A percentile compares a stretch with the other conserved stretches of the same genome.
Conservation (phyloP, 2,329 filamentous ascomycete genomes). For the Aspergillus neotritici region DNA sequence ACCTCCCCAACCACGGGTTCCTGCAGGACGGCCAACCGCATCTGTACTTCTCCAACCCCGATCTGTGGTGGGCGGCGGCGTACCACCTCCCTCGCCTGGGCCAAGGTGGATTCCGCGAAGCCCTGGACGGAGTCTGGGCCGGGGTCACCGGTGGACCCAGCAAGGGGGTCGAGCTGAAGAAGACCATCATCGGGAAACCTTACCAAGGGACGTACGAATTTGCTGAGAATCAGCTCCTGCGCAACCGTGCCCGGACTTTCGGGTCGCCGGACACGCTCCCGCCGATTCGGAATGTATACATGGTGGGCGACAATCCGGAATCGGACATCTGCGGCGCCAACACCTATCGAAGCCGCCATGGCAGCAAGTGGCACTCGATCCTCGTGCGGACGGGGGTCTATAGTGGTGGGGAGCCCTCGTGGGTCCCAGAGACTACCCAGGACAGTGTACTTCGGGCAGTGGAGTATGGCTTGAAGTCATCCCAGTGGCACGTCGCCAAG, state of each 20-base stretch:
- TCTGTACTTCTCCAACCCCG: slow-evolving; percentile 84
- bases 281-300: slow-evolving; percentile 72
- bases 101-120: slow-evolving; percentile 83
- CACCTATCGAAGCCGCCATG: slow-evolving; percentile 59
- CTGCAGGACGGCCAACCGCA: slow-evolving; percentile 73
- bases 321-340: slow-evolving; percentile 89
- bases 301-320: slow-evolving; percentile 87
- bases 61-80: slow-evolving; percentile 80
- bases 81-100: slow-evolving; percentile 83
- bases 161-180: slow-evolving; percentile 53
- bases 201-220: slow-evolving; percentile 71
- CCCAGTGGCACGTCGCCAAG: slow-evolving; percentile 30
- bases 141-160: slow-evolving; percentile 58
- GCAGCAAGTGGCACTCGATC: slow-evolving; percentile 70
- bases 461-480: slow-evolving; percentile 63
- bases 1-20: slow-evolving; percentile 69
- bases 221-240: slow-evolving; percentile 67
- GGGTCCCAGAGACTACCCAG: slow-evolving; percentile 60
- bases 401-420: slow-evolving; percentile 50
- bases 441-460: slow-evolving; percentile 73
- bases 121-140: slow-evolving; percentile 73
- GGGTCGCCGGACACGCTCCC: slow-evolving; percentile 25
- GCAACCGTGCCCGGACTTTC: slow-evolving; percentile 52
- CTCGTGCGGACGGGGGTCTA: slow-evolving; percentile 79
- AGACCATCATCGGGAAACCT: slow-evolving; percentile 78